A percentile compares a stretch with the other conserved stretches of the same genome.
These are phyloP conservation scores for Globisporangium cederbergense DNA, from an alignment of 352 stramenopile species.

Conservation along the genomic window DNA sequence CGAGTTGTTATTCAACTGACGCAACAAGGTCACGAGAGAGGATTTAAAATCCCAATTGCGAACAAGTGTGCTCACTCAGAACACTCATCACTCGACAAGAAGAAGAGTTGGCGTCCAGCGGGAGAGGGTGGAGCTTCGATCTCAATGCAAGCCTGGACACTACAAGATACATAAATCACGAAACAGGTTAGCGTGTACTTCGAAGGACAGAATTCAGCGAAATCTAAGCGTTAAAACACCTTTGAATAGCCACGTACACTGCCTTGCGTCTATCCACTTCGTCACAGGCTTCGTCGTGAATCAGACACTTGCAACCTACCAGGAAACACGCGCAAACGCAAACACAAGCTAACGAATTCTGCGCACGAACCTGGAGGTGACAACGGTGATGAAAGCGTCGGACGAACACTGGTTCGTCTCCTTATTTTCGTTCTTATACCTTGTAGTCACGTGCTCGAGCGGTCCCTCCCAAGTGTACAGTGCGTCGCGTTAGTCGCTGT, in stretches of 20 bases:
- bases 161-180: not conserved
- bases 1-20: not conserved
- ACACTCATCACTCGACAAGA: not conserved
- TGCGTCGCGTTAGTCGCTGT: slow-evolving; percentile 23
- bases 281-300: not conserved
- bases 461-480: not conserved
- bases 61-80: not conserved
- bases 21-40: not conserved
- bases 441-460: not conserved
- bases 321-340: not conserved
- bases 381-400: not conserved
- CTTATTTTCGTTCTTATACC: slow-evolving; percentile 5
- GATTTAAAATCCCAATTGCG: not conserved
- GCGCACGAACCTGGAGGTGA: not conserved
- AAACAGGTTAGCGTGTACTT: not conserved
- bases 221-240: too few relatives aligned
- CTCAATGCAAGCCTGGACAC: not conserved
- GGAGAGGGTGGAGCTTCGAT: not conserved
- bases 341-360: not conserved
- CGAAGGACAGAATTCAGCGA: too few relatives aligned
- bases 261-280: not conserved
- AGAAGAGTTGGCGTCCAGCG: not conserved
- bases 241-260: not conserved
- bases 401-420: not conserved
- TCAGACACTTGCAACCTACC: not conserved